Conservation (phyloP, 208 protist species). For the Crithidia brevicula region DNA sequence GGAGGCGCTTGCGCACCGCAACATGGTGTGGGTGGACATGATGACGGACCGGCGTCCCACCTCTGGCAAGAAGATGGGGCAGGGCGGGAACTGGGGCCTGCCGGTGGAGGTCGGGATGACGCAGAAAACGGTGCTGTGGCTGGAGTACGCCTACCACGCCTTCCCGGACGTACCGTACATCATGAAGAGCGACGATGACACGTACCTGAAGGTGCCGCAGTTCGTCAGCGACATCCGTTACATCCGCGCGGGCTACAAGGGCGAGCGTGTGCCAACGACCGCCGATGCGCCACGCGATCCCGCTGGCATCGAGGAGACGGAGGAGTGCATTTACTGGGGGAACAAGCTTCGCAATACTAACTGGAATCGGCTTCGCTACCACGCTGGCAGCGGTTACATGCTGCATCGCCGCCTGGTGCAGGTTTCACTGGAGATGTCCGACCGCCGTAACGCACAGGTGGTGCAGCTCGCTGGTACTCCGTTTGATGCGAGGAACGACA, state of each 20-base stretch:
- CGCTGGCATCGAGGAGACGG: neutral
- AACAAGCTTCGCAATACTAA: neutral
- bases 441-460: neutral
- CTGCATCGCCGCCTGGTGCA: neutral
- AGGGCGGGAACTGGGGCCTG: conserved; percentile 32
- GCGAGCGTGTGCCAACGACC: neutral
- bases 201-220: conserved; percentile 55
- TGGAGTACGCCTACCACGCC: conserved; percentile 38
- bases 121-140: conserved; percentile 51
- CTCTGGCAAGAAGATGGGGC: conserved; percentile 26
- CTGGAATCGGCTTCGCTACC: neutral
- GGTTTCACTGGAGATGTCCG: neutral
- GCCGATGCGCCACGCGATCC: neutral
- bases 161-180: conserved; percentile 46
- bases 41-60: conserved; percentile 36
- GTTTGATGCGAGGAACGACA: neutral
- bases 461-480: neutral
- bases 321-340: conserved; percentile 17
- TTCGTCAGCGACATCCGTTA: conserved; percentile 42
- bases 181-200: conserved; percentile 55
- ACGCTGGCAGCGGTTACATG: neutral
- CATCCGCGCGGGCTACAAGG: neutral
- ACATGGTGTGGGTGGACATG: conserved; percentile 40
- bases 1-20: conserved; percentile 42
- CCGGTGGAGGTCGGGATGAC: conserved; percentile 45